Evolutionary conservation across 192 early-diverging fungal species (phyloP), one percentile per base, ranked within the genome.

Genomic region (Paraglomus occultum): DNA sequence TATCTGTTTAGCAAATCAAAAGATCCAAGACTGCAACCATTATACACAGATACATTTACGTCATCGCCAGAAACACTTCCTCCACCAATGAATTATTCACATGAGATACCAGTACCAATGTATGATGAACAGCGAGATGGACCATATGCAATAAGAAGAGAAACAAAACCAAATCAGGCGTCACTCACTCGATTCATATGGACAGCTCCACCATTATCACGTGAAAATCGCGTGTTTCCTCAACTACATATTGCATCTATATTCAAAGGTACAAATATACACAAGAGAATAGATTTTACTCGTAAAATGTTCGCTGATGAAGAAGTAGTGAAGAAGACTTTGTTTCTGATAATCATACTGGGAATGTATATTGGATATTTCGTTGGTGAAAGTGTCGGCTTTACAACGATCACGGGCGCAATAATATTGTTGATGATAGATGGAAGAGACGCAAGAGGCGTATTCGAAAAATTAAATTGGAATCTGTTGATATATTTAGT

Each of bases 361-460:
- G 53, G 53, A 55, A 55, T 55, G 53, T 55, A 55, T 18, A 7
- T 55, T 18, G 53, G 11, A 55, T 22, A 31, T 20, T 55, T 55
- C 14, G 12, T 55, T 55, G 53, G 14, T 31, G 38, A 55, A 55
- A 55, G 53, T 22, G 22, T 55, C 5, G 53, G 53, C 10, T 55
- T 20, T 20, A 23, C 17, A 12, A n/a, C 53, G 5, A 38, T 55
- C 38, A 23, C 53, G 5, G 0, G 22, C 11, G 53, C 53, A 23
- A 12, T 38, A 5, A 31, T 55, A 55, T 55, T 55, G 14, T 55
- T 55, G 38, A 31, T 55, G 11, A 6, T 55, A 12, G 53, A 55
- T 23, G 20, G 20, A 55, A 55, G 38, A 23, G 38, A 55, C 20
- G 7, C 7, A 2, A 22, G 22, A 9, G 38, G 38, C 14, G 53